Conservation (phyloP, 1,139 yeast species). For the Candida gigantensis region DNA sequence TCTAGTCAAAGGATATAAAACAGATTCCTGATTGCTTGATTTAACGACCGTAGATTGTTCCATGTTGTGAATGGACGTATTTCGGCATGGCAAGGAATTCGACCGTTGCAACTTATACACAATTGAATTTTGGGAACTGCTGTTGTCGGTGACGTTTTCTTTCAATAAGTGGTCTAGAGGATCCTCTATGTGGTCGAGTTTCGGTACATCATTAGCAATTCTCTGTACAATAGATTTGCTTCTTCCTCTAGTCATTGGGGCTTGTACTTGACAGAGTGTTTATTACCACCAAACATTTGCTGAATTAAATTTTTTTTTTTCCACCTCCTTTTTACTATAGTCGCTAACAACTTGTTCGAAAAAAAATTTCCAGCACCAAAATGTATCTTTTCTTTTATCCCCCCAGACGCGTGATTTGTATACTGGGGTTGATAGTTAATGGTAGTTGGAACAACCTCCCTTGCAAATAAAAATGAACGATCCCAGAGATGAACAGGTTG, state of each 20-base stretch:
- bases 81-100: slow-evolving; percentile 16
- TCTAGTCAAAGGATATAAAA: slow-evolving; percentile 37
- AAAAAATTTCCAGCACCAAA: too few relatives aligned
- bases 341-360: too few relatives aligned
- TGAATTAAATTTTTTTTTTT: not conserved
- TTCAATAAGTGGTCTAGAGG: slow-evolving; percentile 11
- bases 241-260: slow-evolving; percentile 38
- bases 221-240: slow-evolving; percentile 54
- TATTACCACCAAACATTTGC: not conserved
- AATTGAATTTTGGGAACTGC: slow-evolving; percentile 2
- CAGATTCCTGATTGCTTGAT: not conserved
- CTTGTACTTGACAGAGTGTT: not conserved
- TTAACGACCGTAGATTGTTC: not conserved
- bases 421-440: not conserved
- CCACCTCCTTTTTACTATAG: not conserved
- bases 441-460: too few relatives aligned
- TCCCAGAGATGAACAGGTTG: slow-evolving; percentile 22
- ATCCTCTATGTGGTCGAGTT: slow-evolving; percentile 20
- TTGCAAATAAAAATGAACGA: slow-evolving; percentile 22
- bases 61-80: too few relatives aligned
- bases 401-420: too few relatives aligned
- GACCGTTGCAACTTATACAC: slow-evolving; percentile 19
- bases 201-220: slow-evolving; percentile 42
- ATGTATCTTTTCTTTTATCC: not conserved
- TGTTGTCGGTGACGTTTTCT: slow-evolving; percentile 1